phyloP scores from a whole-genome alignment of 495 filamentous ascomycete genomes.

The Xylaria bambusicola region DNA sequence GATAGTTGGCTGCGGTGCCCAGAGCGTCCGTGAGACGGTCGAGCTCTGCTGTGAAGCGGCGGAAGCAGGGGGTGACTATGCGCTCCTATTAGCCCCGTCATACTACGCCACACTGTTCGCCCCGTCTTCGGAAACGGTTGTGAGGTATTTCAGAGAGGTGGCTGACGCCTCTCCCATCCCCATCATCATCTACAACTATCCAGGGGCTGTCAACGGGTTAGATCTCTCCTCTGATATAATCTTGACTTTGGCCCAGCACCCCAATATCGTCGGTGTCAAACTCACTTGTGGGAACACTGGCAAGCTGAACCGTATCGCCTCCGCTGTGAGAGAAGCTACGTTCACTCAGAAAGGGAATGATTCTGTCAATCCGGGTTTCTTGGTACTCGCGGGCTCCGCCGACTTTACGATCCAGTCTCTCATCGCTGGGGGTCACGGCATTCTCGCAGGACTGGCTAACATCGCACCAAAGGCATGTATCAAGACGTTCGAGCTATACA shows the following conservation, averaged over 20 bases:
- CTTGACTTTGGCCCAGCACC: slow-evolving; percentile 69
- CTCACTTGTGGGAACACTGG: slow-evolving; percentile 88
- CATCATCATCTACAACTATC: slow-evolving; percentile 83
- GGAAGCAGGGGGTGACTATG: slow-evolving; percentile 77
- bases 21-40: slow-evolving; percentile 85
- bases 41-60: slow-evolving; percentile 75
- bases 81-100: slow-evolving; percentile 78
- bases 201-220: slow-evolving; percentile 77
- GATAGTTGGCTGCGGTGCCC: slow-evolving; percentile 81
- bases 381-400: slow-evolving; percentile 79
- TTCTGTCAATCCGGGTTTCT: slow-evolving; percentile 59
- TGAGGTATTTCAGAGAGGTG: slow-evolving; percentile 70
- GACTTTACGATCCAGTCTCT: slow-evolving; percentile 83
- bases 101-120: slow-evolving; percentile 79
- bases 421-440: slow-evolving; percentile 72
- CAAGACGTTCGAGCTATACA: slow-evolving; percentile 70
- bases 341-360: slow-evolving; percentile 29
- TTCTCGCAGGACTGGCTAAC: slow-evolving; percentile 81
- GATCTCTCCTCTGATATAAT: slow-evolving; percentile 83
- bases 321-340: neutral
- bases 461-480: slow-evolving; percentile 74
- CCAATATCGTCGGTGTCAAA: slow-evolving; percentile 79
- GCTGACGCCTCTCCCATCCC: slow-evolving; percentile 70
- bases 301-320: slow-evolving; percentile 76
- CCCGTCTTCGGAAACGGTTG: slow-evolving; percentile 58